Percentiles rank a stretch among this genome's conserved stretches.
phyloP scores from a whole-genome alignment of 192 early-diverging fungal species.

The Allomyces javanicus region DNA sequence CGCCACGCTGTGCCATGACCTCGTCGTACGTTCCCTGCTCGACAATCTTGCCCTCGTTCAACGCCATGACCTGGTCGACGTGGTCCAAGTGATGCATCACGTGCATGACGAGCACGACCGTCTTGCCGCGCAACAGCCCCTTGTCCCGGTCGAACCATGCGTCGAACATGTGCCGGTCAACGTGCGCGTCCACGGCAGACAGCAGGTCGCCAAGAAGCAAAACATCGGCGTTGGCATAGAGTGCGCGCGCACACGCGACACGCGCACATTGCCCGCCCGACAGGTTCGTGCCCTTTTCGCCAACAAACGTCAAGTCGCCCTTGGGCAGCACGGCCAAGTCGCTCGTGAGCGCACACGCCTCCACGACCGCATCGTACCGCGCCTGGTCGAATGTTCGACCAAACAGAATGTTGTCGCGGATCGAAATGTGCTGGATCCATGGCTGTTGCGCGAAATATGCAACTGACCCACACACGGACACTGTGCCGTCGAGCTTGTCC shows the following conservation, averaged over 20 bases:
- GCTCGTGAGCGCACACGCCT: conserved; percentile 1
- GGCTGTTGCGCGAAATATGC: neutral
- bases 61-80: conserved; percentile 35
- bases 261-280: neutral
- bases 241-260: neutral
- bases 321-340: conserved; percentile 3
- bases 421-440: conserved; percentile 4
- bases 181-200: conserved; percentile 42
- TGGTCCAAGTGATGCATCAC: conserved; percentile 38
- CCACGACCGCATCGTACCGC: neutral
- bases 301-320: conserved; percentile 6
- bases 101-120: conserved; percentile 43
- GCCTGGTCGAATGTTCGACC: conserved; percentile 1
- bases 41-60: conserved; percentile 28
- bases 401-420: conserved; percentile 7
- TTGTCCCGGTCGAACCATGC: conserved; percentile 22
- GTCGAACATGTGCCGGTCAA: conserved; percentile 41
- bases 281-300: conserved; percentile 3
- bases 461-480: conserved; percentile 9
- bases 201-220: conserved; percentile 53
- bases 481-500: conserved; percentile 21
- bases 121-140: conserved; percentile 32
- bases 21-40: conserved; percentile 35
- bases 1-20: conserved; percentile 36
- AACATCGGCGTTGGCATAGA: conserved; percentile 47